A percentile compares a stretch with the other conserved stretches of the same genome.
phyloP scores from a whole-genome alignment of 257 asterid genomes.

The Echium plantagineum region DNA sequence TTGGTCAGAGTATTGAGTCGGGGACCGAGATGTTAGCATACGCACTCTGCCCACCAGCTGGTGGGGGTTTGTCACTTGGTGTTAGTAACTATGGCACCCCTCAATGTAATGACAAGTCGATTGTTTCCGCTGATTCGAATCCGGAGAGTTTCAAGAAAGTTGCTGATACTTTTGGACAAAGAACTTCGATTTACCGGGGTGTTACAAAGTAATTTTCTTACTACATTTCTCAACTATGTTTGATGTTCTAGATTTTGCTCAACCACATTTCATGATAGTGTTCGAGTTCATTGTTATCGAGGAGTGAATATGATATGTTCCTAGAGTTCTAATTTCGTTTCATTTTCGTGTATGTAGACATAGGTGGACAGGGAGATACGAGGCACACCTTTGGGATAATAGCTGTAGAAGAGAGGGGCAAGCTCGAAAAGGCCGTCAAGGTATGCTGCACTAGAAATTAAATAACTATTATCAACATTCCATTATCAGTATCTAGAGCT shows the following conservation, averaged over 20 bases:
- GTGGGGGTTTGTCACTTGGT: constrained; percentile 35
- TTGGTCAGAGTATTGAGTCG: constrained; percentile 35
- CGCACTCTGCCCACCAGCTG: constrained; percentile 26
- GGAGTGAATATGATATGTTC: too few species aligned
- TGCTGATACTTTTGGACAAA: constrained; percentile 71
- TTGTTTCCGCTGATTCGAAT: constrained; percentile 31
- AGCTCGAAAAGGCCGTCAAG: constrained; percentile 99
- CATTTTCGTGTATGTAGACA: constrained; percentile 36
- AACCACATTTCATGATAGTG: not conserved
- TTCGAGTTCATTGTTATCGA: not conserved
- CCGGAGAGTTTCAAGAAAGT: constrained; percentile 48
- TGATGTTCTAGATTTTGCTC: not conserved
- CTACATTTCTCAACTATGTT: too few species aligned
- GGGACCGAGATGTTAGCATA: constrained; percentile 44
- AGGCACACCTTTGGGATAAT: constrained; percentile 99
- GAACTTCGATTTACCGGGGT: constrained; percentile 93
- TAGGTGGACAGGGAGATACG: constrained; percentile 99
- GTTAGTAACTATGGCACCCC: constrained; percentile 16
- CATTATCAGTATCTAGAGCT: not conserved
- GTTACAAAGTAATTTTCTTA: constrained; percentile 55
- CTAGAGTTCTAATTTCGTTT: not conserved
- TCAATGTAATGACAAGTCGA: constrained; percentile 17
- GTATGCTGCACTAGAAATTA: constrained; percentile 18
- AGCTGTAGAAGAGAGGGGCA: constrained; percentile 99
- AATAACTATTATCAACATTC: not conserved